Evolutionary conservation across 2,329 filamentous ascomycete species (phyloP).

Genomic region (Colletotrichum musae): DNA sequence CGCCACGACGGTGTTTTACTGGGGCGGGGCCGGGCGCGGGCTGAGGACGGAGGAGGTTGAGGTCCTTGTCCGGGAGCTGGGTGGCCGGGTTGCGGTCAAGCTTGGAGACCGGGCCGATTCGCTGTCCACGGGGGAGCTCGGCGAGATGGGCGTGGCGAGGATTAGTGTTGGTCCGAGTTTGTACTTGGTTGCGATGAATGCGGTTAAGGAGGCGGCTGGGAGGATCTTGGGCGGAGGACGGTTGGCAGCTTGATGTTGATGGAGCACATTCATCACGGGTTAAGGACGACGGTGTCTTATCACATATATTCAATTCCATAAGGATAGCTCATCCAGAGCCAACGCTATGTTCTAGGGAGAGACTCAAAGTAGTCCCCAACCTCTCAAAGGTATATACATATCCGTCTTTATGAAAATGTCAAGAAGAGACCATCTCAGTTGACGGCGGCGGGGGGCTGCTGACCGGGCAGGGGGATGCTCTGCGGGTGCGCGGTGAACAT

Average conservation of each 20-base stretch:
- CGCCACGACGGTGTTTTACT: slow-evolving; percentile 73
- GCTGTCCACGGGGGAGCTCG: slow-evolving; percentile 60
- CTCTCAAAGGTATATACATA: not conserved
- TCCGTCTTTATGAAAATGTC: too few relatives aligned
- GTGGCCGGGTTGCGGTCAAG: slow-evolving; percentile 65
- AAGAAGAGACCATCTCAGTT: slow-evolving; percentile 8
- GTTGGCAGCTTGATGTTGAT: slow-evolving; percentile 10
- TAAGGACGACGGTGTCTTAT: not conserved
- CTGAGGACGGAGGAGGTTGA: slow-evolving; percentile 62
- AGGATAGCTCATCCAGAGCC: not conserved
- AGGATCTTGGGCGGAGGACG: slow-evolving; percentile 48
- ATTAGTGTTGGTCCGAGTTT: slow-evolving; percentile 68
- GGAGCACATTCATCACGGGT: not conserved
- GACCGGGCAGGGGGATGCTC: slow-evolving; percentile 37
- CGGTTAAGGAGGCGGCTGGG: slow-evolving; percentile 52
- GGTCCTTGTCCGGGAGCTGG: slow-evolving; percentile 62
- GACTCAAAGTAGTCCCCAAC: not conserved
- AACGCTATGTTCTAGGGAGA: not conserved
- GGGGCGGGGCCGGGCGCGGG: slow-evolving; percentile 63
- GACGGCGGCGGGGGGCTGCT: slow-evolving; percentile 29
- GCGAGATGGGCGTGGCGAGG: slow-evolving; percentile 65
- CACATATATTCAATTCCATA: not conserved
- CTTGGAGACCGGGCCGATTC: slow-evolving; percentile 53
- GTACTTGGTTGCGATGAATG: slow-evolving; percentile 57
- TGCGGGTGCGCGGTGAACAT: slow-evolving; percentile 41